A percentile compares a stretch with the other conserved stretches of the same genome.
These are phyloP conservation scores for Seiridium unicorne DNA, from an alignment of 2,329 filamentous ascomycete genomes.

Conservation along the genomic window DNA sequence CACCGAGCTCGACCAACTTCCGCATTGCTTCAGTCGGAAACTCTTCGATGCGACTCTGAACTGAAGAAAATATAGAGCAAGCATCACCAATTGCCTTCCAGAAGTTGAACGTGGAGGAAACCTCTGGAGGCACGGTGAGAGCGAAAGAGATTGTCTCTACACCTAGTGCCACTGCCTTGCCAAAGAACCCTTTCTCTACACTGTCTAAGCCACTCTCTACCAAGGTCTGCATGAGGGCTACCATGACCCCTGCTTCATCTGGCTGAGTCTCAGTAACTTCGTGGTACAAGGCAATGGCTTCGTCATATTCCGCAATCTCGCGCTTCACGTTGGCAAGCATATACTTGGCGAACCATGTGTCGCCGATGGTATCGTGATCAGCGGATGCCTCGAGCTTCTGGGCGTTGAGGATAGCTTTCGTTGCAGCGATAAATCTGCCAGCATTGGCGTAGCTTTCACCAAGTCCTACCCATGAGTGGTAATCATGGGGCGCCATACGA, in stretches of 20 bases:
- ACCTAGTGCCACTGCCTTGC: constrained; percentile 73
- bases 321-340: constrained; percentile 95
- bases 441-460: constrained; percentile 98
- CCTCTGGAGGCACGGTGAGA: constrained; percentile 54
- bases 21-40: constrained; percentile 61
- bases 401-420: constrained; percentile 85
- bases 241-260: constrained; percentile 79
- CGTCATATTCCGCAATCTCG: constrained; percentile 86
- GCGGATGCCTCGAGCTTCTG: constrained; percentile 68
- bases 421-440: constrained; percentile 89
- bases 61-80: constrained; percentile 77
- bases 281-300: constrained; percentile 75
- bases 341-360: constrained; percentile 94
- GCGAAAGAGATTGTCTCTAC: constrained; percentile 68
- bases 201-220: constrained; percentile 78
- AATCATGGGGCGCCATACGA: constrained; percentile 79
- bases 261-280: constrained; percentile 67
- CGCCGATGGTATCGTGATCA: constrained; percentile 53
- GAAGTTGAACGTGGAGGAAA: constrained; percentile 79
- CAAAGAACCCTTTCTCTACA: constrained; percentile 81
- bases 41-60: constrained; percentile 64
- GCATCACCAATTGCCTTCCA: constrained; percentile 94
- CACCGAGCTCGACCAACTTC: constrained; percentile 54
- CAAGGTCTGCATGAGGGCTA: constrained; percentile 84
- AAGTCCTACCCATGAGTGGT: constrained; percentile 93